Conservation (phyloP, 2,329 filamentous ascomycete genomes). For the Ceratocystis ficicola region DNA sequence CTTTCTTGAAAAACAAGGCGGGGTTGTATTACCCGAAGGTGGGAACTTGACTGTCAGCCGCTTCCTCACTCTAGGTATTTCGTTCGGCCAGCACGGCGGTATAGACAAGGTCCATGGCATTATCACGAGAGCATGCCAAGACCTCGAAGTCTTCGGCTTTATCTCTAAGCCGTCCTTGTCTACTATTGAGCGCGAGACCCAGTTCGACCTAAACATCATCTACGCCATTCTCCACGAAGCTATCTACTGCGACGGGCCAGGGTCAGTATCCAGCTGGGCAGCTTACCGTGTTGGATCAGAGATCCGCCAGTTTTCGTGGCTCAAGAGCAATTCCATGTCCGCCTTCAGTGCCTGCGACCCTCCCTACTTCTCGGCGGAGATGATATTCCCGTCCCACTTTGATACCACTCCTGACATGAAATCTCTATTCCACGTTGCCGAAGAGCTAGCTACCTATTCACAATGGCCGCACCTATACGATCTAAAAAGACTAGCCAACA, state of each 20-base stretch:
- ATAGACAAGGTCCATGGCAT: constrained; percentile 63
- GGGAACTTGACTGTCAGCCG: constrained; percentile 59
- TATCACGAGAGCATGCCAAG: constrained; percentile 56
- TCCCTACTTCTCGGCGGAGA: constrained; percentile 79
- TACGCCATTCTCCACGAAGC: constrained; percentile 82
- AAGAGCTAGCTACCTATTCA: constrained; percentile 53
- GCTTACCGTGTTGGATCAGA: constrained; percentile 50
- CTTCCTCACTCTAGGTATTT: constrained; percentile 65
- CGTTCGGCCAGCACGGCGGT: constrained; percentile 68
- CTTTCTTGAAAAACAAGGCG: constrained; percentile 44
- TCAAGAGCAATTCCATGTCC: constrained; percentile 30
- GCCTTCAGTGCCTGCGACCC: constrained; percentile 34
- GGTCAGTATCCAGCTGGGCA: constrained; percentile 59
- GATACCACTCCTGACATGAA: constrained; percentile 64
- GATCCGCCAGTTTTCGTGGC: constrained; percentile 41
- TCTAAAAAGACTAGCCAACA: constrained; percentile 55
- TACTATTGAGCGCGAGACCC: constrained; percentile 52
- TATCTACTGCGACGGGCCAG: constrained; percentile 64
- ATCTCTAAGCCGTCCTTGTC: constrained; percentile 60
- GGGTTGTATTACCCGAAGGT: constrained; percentile 54
- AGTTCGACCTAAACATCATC: constrained; percentile 65
- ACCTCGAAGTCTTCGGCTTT: constrained; percentile 64
- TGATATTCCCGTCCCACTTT: constrained; percentile 81
- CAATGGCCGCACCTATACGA: constrained; percentile 73
- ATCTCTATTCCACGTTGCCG: constrained; percentile 54